These are phyloP conservation scores for Sinapis alba DNA, from an alignment of 441 rosid species.

Conservation along the genomic window DNA sequence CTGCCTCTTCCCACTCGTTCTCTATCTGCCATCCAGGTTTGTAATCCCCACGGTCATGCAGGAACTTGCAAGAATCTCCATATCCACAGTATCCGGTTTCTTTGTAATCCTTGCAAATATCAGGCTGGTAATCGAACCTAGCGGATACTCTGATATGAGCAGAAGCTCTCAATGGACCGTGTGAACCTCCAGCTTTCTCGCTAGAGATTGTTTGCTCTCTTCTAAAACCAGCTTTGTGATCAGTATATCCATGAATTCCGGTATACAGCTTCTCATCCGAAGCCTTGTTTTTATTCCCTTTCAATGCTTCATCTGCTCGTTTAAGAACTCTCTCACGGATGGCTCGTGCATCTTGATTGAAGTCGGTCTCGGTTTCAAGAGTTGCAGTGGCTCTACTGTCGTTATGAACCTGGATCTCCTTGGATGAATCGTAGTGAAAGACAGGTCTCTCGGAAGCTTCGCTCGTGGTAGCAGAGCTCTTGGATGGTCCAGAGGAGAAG, in stretches of 20 bases:
- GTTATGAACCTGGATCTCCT: slow-evolving; percentile 83
- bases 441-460: slow-evolving; percentile 42
- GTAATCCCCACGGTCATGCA: slow-evolving; percentile 95
- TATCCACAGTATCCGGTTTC: slow-evolving; percentile 96
- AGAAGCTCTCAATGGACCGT: slow-evolving; percentile 93
- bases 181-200: slow-evolving; percentile 94
- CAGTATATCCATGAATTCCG: slow-evolving; percentile 83
- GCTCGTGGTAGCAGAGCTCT: slow-evolving; percentile 38
- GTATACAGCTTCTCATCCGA: slow-evolving; percentile 69
- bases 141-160: slow-evolving; percentile 92
- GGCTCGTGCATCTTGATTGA: slow-evolving; percentile 77
- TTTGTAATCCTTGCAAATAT: slow-evolving; percentile 70
- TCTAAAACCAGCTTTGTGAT: slow-evolving; percentile 91
- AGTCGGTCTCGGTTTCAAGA: slow-evolving; percentile 88
- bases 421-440: slow-evolving; percentile 83
- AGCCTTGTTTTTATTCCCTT: slow-evolving; percentile 52
- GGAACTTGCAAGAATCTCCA: slow-evolving; percentile 87
- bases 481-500: slow-evolving; percentile 70
- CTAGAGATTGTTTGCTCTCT: slow-evolving; percentile 87
- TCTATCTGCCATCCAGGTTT: slow-evolving; percentile 92
- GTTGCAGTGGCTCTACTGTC: slow-evolving; percentile 86
- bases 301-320: slow-evolving; percentile 65
- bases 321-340: slow-evolving; percentile 85
- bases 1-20: slow-evolving; percentile 93
- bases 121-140: slow-evolving; percentile 93